phyloP scores from a whole-genome alignment of 768 basidiomycete genomes.

The Russula compacta region DNA sequence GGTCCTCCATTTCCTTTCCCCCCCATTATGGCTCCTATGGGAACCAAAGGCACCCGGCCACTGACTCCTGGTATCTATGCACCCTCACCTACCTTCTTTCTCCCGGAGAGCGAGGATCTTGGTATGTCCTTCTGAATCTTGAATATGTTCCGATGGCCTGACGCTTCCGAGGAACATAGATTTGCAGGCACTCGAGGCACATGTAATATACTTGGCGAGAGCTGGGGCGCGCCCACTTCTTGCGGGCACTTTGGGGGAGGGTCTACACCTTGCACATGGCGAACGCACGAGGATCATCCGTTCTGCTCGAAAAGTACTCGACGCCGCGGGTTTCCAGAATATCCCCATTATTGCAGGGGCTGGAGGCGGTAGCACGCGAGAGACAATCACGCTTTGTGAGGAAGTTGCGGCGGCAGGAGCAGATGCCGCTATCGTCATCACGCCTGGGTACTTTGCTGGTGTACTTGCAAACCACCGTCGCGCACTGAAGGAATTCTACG shows the following conservation, averaged over 20 bases:
- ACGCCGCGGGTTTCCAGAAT: constrained; percentile 46
- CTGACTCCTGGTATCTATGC: constrained; percentile 73
- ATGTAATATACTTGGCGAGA: constrained; percentile 53
- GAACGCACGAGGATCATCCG: constrained; percentile 62
- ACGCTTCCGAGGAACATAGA: constrained; percentile 33
- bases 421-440: constrained; percentile 78
- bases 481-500: constrained; percentile 73
- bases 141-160: not conserved
- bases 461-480: constrained; percentile 48
- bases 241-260: constrained; percentile 82
- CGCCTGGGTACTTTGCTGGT: constrained; percentile 82
- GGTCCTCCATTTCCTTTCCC: constrained; percentile 3
- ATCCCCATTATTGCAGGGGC: constrained; percentile 77
- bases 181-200: constrained; percentile 55
- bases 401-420: constrained; percentile 82
- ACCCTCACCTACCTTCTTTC: constrained; percentile 83
- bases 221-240: constrained; percentile 67
- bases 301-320: constrained; percentile 61
- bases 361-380: constrained; percentile 74
- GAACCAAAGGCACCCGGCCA: constrained; percentile 30
- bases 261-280: constrained; percentile 56
- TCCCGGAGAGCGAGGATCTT: constrained; percentile 66
- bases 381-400: constrained; percentile 63
- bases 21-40: constrained; percentile 35
- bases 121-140: constrained; percentile 38